Conservation (phyloP, 2,329 filamentous ascomycete species). For the Fusarium coicis region DNA sequence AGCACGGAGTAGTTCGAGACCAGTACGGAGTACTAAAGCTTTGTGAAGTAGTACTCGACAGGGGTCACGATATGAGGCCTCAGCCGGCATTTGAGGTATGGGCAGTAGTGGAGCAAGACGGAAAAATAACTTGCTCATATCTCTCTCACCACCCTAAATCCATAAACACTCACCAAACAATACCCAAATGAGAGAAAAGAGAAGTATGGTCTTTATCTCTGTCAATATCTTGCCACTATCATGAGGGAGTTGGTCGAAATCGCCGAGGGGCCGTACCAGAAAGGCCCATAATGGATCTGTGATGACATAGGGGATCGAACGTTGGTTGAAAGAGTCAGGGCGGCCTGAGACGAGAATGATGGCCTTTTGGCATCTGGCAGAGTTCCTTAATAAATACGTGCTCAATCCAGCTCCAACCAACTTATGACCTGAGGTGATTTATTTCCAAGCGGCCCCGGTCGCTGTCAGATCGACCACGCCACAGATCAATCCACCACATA, state of each 20-base stretch:
- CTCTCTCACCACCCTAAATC: slow-evolving; percentile 11
- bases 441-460: slow-evolving; percentile 31
- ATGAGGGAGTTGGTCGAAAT: slow-evolving; percentile 13
- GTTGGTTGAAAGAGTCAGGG: slow-evolving; percentile 32
- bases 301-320: slow-evolving; percentile 31
- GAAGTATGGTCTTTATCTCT: neutral
- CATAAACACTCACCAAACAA: neutral
- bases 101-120: slow-evolving; percentile 15
- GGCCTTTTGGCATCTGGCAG: slow-evolving; percentile 20
- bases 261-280: slow-evolving; percentile 10
- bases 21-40: neutral
- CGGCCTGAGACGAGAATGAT: slow-evolving; percentile 36
- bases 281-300: slow-evolving; percentile 18
- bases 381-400: slow-evolving; percentile 39
- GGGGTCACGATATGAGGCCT: slow-evolving; percentile 3
- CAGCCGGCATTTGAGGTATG: slow-evolving; percentile 6
- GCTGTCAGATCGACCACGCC: slow-evolving; percentile 41
- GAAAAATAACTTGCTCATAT: slow-evolving; percentile 40
- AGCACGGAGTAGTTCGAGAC: neutral
- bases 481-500: slow-evolving; percentile 36
- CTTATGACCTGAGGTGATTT: slow-evolving; percentile 43
- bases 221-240: slow-evolving; percentile 26
- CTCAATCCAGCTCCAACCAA: slow-evolving; percentile 43
- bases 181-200: neutral
- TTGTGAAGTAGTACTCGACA: neutral